Base-by-base conservation (phyloP, 176 grass and related monocot species). In the Eremochloa ophiuroides region DNA sequence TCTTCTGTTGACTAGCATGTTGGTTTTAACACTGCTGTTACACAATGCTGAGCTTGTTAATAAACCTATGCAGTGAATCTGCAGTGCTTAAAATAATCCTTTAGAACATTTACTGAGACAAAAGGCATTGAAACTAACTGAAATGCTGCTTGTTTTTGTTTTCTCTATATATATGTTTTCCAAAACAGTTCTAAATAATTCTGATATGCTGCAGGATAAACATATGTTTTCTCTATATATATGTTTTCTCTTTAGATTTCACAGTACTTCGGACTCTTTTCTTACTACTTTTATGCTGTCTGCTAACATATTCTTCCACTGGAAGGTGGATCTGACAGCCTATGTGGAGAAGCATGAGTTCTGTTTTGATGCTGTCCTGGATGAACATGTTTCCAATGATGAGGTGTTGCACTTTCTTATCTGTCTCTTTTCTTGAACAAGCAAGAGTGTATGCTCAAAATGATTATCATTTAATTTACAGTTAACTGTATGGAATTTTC, bases 341-440 rank as follows among this genome's bases (percentile, higher is more conserved):
- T 99, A 99, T 48, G 93, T 95, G 69, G 96, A 99, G 77, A 82
- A 91, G 41, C 93, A 99, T 84, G 96, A 95, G 69, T 99, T 99
- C 68, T 99, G 82, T 86, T 99, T 99, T 46, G 96, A 99, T 62
- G 96, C 96, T 83, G 96, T 99, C 78, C 83, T 99, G 42, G 93
- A 93, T 55, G 96, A 99, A 78, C 51, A 93, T 75, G 96, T 95
- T 77, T 80, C 89, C 9, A 99, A 99, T 87, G 96, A 99, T 68
- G 96, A 99, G 93, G 96, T 99, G 93, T 75, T 84, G 5, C 34
- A 67, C 28, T 84, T 82, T 86, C 20, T 26, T 67, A 72, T 29
- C 28, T 75, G 40, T 8, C 1, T 56, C n/a, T 75, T 67, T 87
- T 26, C 33, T 26, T 23, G 29, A 46, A 58, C 53, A 58, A 58